These are phyloP conservation scores for Trifolium repens DNA, from an alignment of 306 rosid genomes.

Conservation along the genomic window DNA sequence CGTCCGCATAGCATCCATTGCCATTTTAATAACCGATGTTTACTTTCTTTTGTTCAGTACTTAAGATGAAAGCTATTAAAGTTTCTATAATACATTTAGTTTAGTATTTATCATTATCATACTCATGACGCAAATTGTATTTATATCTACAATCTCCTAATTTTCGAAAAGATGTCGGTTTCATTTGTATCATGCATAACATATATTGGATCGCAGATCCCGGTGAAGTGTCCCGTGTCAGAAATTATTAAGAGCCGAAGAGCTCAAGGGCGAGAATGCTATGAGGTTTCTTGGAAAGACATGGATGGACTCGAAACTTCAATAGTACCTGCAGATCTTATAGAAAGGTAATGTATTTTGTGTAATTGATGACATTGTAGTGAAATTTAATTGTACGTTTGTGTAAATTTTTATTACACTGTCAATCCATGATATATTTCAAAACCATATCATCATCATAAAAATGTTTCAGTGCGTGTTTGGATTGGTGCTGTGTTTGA, in stretches of 20 bases:
- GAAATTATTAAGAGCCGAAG: constrained; percentile 66
- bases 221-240: constrained; percentile 72
- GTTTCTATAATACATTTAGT: neutral
- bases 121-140: constrained; percentile 2
- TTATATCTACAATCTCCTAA: neutral
- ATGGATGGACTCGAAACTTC: constrained; percentile 68
- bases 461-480: no score
- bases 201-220: constrained; percentile 52
- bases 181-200: neutral
- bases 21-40: no score
- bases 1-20: no score
- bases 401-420: no score
- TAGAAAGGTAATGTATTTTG: constrained; percentile 52
- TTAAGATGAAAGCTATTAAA: neutral
- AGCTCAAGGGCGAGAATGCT: constrained; percentile 70
- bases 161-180: neutral
- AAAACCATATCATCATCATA: neutral
- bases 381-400: no score
- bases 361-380: neutral
- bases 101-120: neutral
- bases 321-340: constrained; percentile 67
- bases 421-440: neutral
- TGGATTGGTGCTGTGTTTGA: no score
- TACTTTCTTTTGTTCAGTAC: no score
- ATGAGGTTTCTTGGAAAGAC: constrained; percentile 75